A percentile compares a stretch with the other conserved stretches of the same genome.
Conservation (phyloP, 1,284 basidiomycete genomes). For the Pseudozyma thailandica region DNA sequence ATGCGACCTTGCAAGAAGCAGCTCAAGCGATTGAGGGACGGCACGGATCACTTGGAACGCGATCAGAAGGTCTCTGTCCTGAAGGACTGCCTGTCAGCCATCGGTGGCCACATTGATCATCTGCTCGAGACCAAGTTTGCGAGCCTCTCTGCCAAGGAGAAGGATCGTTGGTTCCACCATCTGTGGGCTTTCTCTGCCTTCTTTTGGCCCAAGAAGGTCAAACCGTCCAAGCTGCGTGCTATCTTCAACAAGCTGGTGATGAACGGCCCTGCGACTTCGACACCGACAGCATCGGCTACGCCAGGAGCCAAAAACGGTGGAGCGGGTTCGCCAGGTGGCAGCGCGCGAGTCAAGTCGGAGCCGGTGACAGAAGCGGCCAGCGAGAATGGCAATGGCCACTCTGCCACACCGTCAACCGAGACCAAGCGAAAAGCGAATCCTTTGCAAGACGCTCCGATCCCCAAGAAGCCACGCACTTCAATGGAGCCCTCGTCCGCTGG, state of each 20-base stretch:
- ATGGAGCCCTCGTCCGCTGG: slow-evolving; percentile 35
- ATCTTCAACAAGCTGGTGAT: slow-evolving; percentile 62
- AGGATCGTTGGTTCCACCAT: slow-evolving; percentile 88
- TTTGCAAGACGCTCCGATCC: slow-evolving; percentile 48
- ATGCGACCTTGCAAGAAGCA: slow-evolving; percentile 96
- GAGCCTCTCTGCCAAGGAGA: slow-evolving; percentile 78
- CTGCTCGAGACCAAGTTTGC: slow-evolving; percentile 78
- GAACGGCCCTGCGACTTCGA: slow-evolving; percentile 29
- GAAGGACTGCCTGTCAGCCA: slow-evolving; percentile 93
- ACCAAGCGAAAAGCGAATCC: slow-evolving; percentile 45
- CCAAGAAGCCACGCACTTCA: slow-evolving; percentile 53
- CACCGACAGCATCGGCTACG: slow-evolving; percentile 9
- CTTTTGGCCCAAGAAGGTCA: slow-evolving; percentile 91
- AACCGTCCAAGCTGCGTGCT: slow-evolving; percentile 58
- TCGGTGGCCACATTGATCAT: slow-evolving; percentile 89
- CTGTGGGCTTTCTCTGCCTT: slow-evolving; percentile 86
- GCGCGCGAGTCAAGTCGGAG: slow-evolving; percentile 28
- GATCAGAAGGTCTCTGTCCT: slow-evolving; percentile 95
- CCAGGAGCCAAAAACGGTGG: slow-evolving; percentile 9
- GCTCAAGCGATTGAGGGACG: slow-evolving; percentile 89
- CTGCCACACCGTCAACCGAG: slow-evolving; percentile 14
- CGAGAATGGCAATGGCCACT: slow-evolving; percentile 24
- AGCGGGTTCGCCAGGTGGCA: slow-evolving; percentile 14
- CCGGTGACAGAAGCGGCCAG: slow-evolving; percentile 10
- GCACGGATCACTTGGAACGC: slow-evolving; percentile 88